Conservation (phyloP, 2,329 filamentous ascomycete species). For the Drechslerella dactyloides region DNA sequence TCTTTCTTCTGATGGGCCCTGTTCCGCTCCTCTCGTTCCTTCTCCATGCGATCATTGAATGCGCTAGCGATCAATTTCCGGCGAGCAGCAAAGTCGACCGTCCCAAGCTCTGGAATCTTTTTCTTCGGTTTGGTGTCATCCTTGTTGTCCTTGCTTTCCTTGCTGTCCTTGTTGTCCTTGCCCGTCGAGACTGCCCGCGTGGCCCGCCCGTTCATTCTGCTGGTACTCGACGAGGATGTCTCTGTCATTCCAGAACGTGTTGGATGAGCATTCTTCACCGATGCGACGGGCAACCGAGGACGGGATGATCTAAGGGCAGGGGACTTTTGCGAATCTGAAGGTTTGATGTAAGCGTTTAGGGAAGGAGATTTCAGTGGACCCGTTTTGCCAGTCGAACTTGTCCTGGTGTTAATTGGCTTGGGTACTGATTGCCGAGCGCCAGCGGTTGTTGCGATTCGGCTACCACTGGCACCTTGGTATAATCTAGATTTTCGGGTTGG, state of each 20-base stretch:
- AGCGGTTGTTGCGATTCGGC: slow-evolving; percentile 28
- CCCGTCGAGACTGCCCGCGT: slow-evolving; percentile 22
- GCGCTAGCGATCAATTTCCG: slow-evolving; percentile 82
- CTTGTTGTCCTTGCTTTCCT: slow-evolving; percentile 56
- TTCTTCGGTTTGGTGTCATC: slow-evolving; percentile 58
- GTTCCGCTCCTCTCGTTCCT: slow-evolving; percentile 68
- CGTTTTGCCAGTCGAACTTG: slow-evolving; percentile 43
- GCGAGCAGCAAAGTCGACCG: slow-evolving; percentile 83
- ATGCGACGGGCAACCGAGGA: slow-evolving; percentile 43
- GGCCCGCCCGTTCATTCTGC: slow-evolving; percentile 32
- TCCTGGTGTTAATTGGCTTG: slow-evolving; percentile 40
- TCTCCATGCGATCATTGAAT: slow-evolving; percentile 79
- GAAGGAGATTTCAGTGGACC: slow-evolving; percentile 33
- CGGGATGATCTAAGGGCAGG: slow-evolving; percentile 42
- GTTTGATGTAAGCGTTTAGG: slow-evolving; percentile 47
- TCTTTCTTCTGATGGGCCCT: slow-evolving; percentile 63
- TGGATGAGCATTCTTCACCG: slow-evolving; percentile 54
- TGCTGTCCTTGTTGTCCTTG: slow-evolving; percentile 58
- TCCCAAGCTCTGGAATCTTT: slow-evolving; percentile 68
- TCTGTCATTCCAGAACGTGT: slow-evolving; percentile 51
- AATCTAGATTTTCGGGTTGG: slow-evolving; percentile 21
- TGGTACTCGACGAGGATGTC: slow-evolving; percentile 30
- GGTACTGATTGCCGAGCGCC: slow-evolving; percentile 36
- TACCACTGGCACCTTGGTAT: slow-evolving; percentile 12
- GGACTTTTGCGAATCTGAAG: slow-evolving; percentile 37